Base-by-base conservation (phyloP, 331 rosid genomes). In the Dryas integrifolia region DNA sequence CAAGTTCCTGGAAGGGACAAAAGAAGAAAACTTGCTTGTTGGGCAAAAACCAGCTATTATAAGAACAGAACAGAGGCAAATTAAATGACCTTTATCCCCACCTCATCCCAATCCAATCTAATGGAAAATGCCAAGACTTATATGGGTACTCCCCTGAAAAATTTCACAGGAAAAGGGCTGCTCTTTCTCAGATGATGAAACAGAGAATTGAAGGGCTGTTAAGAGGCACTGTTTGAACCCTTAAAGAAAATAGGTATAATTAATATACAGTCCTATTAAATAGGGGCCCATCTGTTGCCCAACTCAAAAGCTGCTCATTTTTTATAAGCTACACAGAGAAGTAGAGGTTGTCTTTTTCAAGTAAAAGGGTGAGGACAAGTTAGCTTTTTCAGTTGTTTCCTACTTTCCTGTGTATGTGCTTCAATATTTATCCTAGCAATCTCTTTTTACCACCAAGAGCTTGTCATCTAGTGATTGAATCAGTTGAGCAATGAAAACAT, bases 401-500 rank as follows among this genome's bases (percentile, higher is more conserved):
- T 18, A 18, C 21, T 18, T 18, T 18, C 38, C 38, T 46, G 7
- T n/a, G 18, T 40, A n/a, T 3, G 15, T 44, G 53, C 40, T 38
- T 58, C 18, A 72, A 10, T 30, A 14, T 7, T 45, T 30, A 45
- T 53, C 30, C 13, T 21, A 12, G 18, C 47, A 59, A 24, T 16
- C 70, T 9, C 30, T 10, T 69, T 61, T 63, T 24, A 45, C 60
- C 70, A 72, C 71, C 64, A 65, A 49, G 45, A 5, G 8, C 77
- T 56, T 80, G 93, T 81, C 88, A 52, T 66, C 14, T 79, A 77
- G 87, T 74, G 71, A 74, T 56, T 74, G 76, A 74, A 63, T 68
- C 47, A 56, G 39, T 70, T 56, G 38, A 58, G 13, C 41, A 16
- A 0, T 55, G 51, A 81, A 80, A 59, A 21, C 72, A 57, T 71